phyloP scores from a whole-genome alignment of 495 filamentous ascomycete species.

The Pseudevernia furfuracea region DNA sequence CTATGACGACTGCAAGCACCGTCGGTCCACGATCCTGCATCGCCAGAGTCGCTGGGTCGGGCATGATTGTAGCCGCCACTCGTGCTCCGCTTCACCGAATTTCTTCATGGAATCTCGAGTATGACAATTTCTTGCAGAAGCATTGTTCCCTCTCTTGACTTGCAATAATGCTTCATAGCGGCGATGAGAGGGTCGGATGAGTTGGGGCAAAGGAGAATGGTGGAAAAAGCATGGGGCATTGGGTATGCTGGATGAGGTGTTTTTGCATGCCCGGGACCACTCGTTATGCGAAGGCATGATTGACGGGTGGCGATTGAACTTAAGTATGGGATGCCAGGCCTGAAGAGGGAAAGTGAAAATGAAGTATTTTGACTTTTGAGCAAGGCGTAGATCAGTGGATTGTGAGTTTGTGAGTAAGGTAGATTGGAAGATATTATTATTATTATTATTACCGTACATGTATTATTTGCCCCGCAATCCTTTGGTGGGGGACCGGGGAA shows the following conservation, averaged over 20 bases:
- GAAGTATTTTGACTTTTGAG: not conserved
- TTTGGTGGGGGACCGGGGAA: no score
- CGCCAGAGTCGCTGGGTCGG: slow-evolving; percentile 1
- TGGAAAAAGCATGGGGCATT: not conserved
- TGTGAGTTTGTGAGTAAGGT: no score
- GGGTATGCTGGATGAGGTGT: slow-evolving; percentile 11
- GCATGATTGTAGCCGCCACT: slow-evolving; percentile 14
- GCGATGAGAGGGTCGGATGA: not conserved
- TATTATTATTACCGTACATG: no score
- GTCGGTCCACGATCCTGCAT: slow-evolving; percentile 52
- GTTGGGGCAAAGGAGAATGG: not conserved
- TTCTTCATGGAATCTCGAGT: not conserved
- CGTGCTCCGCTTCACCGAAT: not conserved
- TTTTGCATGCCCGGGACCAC: not conserved
- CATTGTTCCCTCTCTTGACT: slow-evolving; percentile 7
- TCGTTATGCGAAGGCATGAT: slow-evolving; percentile 1
- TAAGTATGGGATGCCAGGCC: slow-evolving; percentile 1
- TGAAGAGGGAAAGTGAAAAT: slow-evolving; percentile 5
- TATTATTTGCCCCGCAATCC: no score
- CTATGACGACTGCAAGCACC: slow-evolving; percentile 68
- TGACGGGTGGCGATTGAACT: not conserved
- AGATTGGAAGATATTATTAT: no score
- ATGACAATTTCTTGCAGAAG: not conserved
- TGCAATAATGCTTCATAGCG: not conserved
- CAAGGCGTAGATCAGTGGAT: not conserved